Conservation (phyloP, 805 yeast genomes). For the Jamesozyma gamospora region DNA sequence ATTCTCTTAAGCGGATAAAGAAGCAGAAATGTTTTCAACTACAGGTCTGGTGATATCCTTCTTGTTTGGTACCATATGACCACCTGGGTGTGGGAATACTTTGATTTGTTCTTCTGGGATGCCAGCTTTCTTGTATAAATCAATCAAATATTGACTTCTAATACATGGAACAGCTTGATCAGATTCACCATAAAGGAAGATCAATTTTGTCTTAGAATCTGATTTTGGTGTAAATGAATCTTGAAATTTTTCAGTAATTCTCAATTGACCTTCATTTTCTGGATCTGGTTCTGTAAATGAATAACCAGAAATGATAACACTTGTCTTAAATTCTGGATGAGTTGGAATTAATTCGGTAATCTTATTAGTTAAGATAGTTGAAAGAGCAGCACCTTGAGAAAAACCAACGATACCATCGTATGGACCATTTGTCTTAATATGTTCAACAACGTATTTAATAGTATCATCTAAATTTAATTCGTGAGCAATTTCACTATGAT, state of each 20-base stretch:
- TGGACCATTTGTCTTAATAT: conserved; percentile 61
- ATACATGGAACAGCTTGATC: conserved; percentile 79
- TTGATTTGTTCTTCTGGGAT: conserved; percentile 34
- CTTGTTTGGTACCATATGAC: conserved; percentile 91
- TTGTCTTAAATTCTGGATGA: conserved; percentile 50
- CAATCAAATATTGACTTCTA: conserved; percentile 52
- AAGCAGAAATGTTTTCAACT: conserved; percentile 30
- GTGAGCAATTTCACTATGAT: conserved; percentile 37
- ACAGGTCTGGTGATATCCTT: conserved; percentile 42
- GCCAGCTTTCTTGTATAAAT: conserved; percentile 31
- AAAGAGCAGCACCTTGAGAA: conserved; percentile 89
- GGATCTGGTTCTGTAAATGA: conserved; percentile 36
- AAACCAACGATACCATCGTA: conserved; percentile 85
- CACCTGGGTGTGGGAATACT: conserved; percentile 79
- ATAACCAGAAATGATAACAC: conserved; percentile 65
- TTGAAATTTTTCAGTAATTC: conserved; percentile 30
- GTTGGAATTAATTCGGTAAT: conserved; percentile 45
- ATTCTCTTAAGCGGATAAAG: conserved; percentile 7
- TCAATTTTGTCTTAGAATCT: conserved; percentile 33
- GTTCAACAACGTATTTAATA: conserved; percentile 37
- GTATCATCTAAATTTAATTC: conserved; percentile 45
- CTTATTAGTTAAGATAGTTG: conserved; percentile 56
- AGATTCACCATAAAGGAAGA: conserved; percentile 76
- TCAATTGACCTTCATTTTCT: conserved; percentile 24
- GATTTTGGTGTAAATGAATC: conserved; percentile 26